A percentile compares a stretch with the other conserved stretches of the same genome.
These are phyloP conservation scores for Apiotrichum brassicae DNA, from an alignment of 1,284 basidiomycete species.

Conservation along the genomic window DNA sequence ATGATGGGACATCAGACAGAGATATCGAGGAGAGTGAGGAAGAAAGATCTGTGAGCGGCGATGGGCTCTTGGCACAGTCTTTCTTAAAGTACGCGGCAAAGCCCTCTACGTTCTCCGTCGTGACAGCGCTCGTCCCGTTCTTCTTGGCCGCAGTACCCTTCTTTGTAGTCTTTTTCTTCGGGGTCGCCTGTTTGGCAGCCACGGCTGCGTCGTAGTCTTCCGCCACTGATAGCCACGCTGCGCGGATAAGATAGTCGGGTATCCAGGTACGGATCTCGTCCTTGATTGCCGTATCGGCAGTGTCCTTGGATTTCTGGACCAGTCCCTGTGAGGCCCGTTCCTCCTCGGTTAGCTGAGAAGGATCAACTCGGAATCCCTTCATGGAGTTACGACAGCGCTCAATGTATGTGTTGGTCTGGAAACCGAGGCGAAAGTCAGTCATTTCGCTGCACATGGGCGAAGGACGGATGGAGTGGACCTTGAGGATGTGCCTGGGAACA, in stretches of 20 bases:
- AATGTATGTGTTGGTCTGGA: conserved; percentile 21
- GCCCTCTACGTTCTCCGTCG: not conserved
- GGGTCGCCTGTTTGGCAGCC: conserved; percentile 15
- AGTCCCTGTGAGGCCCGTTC: conserved; percentile 26
- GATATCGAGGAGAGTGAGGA: not conserved
- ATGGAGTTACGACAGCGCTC: conserved; percentile 30
- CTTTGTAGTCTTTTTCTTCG: too few species aligned
- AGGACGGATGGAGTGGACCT: conserved; percentile 27
- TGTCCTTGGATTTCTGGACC: not conserved
- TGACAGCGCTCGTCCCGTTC: not conserved
- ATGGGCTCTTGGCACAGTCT: too few species aligned
- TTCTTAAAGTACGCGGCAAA: not conserved
- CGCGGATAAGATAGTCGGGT: conserved; percentile 28
- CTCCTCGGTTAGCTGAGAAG: conserved; percentile 16
- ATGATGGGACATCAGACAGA: not conserved
- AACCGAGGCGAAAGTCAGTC: conserved; percentile 37
- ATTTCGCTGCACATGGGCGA: conserved; percentile 30
- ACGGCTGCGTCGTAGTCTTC: conserved; percentile 22
- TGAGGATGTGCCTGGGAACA: conserved; percentile 23
- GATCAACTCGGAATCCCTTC: conserved; percentile 33
- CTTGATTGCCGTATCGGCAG: conserved; percentile 3
- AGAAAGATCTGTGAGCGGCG: too few species aligned
- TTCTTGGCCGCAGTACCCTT: conserved; percentile 2
- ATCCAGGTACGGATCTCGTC: conserved; percentile 31
- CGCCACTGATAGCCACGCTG: conserved; percentile 31